Conservation (phyloP, 1,284 basidiomycete species). For the Chalciporus sp. region DNA sequence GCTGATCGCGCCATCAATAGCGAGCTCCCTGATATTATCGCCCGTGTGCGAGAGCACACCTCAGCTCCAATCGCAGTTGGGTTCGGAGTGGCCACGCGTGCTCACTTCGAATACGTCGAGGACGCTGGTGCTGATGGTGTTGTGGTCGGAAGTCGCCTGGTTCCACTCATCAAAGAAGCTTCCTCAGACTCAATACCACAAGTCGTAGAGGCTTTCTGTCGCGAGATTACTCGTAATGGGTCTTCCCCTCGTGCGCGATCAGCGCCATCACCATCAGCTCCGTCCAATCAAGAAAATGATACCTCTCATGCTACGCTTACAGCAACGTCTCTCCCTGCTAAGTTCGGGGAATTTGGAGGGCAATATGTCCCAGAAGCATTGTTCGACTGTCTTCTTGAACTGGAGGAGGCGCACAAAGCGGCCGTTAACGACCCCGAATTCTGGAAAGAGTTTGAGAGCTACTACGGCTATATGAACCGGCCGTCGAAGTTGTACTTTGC, state of each 20-base stretch:
- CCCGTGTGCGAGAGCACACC: slow-evolving; percentile 29
- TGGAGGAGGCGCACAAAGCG: slow-evolving; percentile 88
- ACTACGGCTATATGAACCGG: slow-evolving; percentile 75
- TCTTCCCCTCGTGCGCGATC: slow-evolving; percentile 41
- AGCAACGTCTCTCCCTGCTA: slow-evolving; percentile 59
- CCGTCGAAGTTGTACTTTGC: slow-evolving; percentile 39
- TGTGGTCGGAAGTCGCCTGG: slow-evolving; percentile 89
- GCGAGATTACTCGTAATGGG: slow-evolving; percentile 66
- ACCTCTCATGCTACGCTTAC: slow-evolving; percentile 9
- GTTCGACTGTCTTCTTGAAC: slow-evolving; percentile 87
- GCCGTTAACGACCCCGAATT: slow-evolving; percentile 91
- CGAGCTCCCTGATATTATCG: slow-evolving; percentile 71
- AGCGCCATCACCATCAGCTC: slow-evolving; percentile 46
- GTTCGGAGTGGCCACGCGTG: slow-evolving; percentile 93
- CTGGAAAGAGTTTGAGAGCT: slow-evolving; percentile 88
- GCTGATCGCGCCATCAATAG: slow-evolving; percentile 71
- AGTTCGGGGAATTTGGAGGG: slow-evolving; percentile 96
- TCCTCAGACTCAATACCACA: slow-evolving; percentile 53
- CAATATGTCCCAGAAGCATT: slow-evolving; percentile 97
- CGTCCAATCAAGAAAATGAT: slow-evolving; percentile 2
- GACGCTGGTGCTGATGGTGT: slow-evolving; percentile 92
- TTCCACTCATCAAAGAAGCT: slow-evolving; percentile 76
- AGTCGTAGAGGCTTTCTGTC: slow-evolving; percentile 77
- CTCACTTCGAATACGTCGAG: slow-evolving; percentile 86
- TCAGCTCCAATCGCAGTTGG: slow-evolving; percentile 85